Evolutionary conservation across 169 alveolate genomes (phyloP), one percentile per base, ranked within the genome.

Genomic region (Eimeria brunetti): DNA sequence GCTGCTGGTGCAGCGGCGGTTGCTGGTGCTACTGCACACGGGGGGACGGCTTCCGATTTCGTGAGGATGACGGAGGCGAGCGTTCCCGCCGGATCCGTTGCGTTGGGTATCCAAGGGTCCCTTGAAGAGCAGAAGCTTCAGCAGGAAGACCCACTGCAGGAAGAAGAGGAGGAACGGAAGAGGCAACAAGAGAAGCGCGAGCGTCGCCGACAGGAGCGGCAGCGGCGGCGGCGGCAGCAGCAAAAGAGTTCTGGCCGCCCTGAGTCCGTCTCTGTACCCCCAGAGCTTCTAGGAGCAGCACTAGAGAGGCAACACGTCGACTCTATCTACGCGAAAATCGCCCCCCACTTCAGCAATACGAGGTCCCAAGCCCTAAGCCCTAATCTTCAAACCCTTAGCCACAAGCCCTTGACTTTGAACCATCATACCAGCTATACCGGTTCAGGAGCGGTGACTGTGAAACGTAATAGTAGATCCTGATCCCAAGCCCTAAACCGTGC

Each of bases 251-350:
- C 30, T 51, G n/a, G 75, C 69, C 89, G 89, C 71, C 89, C 89
- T 81, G 89, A 81, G 75, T 33, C 89, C 8, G 73, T 81, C 30
- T 38, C 89, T 6, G 89, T 81, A 24, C 89, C 89, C 89, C 71
- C 89, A 53, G 89, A 46, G 67, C 73, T 81, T 27, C 89, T 81
- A 33, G 89, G 89, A 1, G 75, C 75, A n/a, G 71, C 89, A 56
- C 49, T 81, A 33, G 89, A 81, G 89, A 27, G 89, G 89, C 89
- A 81, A 36, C 89, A 81, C 53, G 89, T 81, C 36, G 89, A 81
- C 75, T 81, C 69, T 33, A 51, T 81, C 64, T 81, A 81, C 53
- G 89, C 69, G 51, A 81, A 81, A 30, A 81, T 81, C 71, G 89
- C 89, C 30, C 89, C 67, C 49, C 89, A 81, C 71, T 81, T 81